Base-by-base conservation (phyloP, 2,329 filamentous ascomycete genomes). In the Exserohilum turcica region DNA sequence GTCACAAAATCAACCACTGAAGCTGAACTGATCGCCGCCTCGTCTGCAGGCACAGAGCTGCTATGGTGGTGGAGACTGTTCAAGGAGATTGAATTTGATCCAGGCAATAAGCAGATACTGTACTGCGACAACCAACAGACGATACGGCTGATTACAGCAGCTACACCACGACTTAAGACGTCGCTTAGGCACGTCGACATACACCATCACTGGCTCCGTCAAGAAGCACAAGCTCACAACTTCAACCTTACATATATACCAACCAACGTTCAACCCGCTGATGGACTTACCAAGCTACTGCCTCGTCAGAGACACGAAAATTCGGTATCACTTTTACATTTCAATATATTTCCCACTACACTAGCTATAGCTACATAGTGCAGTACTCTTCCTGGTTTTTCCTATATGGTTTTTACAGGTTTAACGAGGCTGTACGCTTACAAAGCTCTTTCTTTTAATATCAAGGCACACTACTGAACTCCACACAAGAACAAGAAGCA, bases 1-100 rank as follows among this genome's bases (percentile, higher is more conserved):
- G n/a, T n/a, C n/a, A n/a, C n/a, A n/a, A n/a, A n/a, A n/a, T 63
- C 54, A 15, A 66, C 56, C 3, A 66, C 56, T n/a, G 49, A 68
- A 50, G 60, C 62, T 18, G 48, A 66, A 32, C 52, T 64, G 1
- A 29, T 64, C 10, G 46, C 56, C 44, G 10, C 52, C n/a, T 49
- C 21, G 2, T 35, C 36, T 21, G 27, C 56, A 15, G 43, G 45
- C 8, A 49, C 46, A 8, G 35, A 60, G 37, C 29, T 58, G 3
- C 18, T 33, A 27, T 48, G 7, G 55, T 66, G 43, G 57, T 38
- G 32, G 10, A 37, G 56, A 36, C 13, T 66, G 1, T 63, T 67
- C 32, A 38, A 57, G 8, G 16, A 37, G 4, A 56, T 62, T 21
- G 18, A 50, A 6, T 57, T 61, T 15, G 15, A 58, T 54, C 52